Evolutionary conservation across 192 early-diverging fungal genomes (phyloP).

Genomic region (Neocallimastix lanati): DNA sequence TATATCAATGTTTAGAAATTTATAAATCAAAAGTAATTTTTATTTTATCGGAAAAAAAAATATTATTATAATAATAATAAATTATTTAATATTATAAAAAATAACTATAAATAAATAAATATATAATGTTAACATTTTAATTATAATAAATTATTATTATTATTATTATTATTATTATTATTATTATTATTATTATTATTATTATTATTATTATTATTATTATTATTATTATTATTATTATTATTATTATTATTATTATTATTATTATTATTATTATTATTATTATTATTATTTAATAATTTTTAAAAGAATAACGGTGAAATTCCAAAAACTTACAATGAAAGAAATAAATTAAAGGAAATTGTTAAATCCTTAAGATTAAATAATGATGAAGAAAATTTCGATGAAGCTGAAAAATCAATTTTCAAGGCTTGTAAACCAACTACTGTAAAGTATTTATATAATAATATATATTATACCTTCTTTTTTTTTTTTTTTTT

Average conservation of each 20-base stretch:
- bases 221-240: too few relatives aligned
- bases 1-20: slow-evolving; percentile 52
- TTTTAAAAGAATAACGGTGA: slow-evolving; percentile 35
- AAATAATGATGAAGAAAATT: slow-evolving; percentile 65
- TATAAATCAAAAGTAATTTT: slow-evolving; percentile 46
- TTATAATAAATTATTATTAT: too few relatives aligned
- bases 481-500: too few relatives aligned
- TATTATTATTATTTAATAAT: too few relatives aligned
- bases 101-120: too few relatives aligned
- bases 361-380: slow-evolving; percentile 32
- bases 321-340: slow-evolving; percentile 32
- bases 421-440: slow-evolving; percentile 39
- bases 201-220: too few relatives aligned
- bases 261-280: too few relatives aligned
- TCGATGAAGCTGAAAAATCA: slow-evolving; percentile 61
- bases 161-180: too few relatives aligned
- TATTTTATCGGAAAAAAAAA: not conserved
- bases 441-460: slow-evolving; percentile 18
- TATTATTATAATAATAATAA: not conserved
- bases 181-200: too few relatives aligned
- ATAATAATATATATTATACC: too few relatives aligned
- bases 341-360: slow-evolving; percentile 48
- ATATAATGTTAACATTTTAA: too few relatives aligned
- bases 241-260: too few relatives aligned
- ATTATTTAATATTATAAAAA: slow-evolving; percentile 1